Conservation (phyloP, 2,329 filamentous ascomycete species). For the Epichloe sylvatica region DNA sequence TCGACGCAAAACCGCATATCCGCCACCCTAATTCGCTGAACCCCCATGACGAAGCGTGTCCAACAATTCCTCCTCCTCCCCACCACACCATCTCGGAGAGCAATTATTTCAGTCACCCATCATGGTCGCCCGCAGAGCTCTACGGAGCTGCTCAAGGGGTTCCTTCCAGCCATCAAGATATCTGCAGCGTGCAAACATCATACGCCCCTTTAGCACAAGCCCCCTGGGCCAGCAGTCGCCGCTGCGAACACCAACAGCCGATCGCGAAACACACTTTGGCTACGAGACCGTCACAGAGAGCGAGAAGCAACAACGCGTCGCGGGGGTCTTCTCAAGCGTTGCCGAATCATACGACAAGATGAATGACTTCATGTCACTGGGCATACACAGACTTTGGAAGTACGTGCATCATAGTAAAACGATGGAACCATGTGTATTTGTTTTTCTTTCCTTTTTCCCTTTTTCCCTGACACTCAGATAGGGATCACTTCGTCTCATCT, state of each 20-base stretch:
- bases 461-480: conserved; percentile 12
- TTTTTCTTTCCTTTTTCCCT: neutral
- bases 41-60: no score
- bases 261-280: conserved; percentile 73
- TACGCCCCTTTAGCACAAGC: conserved; percentile 18
- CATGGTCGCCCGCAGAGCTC: conserved; percentile 19
- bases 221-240: conserved; percentile 11
- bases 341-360: conserved; percentile 91
- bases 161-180: conserved; percentile 10
- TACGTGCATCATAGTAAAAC: conserved; percentile 19
- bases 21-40: no score
- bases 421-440: neutral
- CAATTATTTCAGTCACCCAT: neutral
- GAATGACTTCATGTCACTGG: conserved; percentile 98
- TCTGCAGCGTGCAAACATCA: conserved; percentile 5
- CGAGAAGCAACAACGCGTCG: conserved; percentile 60
- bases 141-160: conserved; percentile 15
- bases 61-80: neutral
- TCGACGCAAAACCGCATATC: neutral
- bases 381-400: conserved; percentile 94
- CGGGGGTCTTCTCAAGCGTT: conserved; percentile 85
- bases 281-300: conserved; percentile 73
- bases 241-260: conserved; percentile 17
- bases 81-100: neutral
- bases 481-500: conserved; percentile 82